These are phyloP conservation scores for Cyberlindnera meyerae DNA, from an alignment of 805 yeast genomes.

Conservation along the genomic window DNA sequence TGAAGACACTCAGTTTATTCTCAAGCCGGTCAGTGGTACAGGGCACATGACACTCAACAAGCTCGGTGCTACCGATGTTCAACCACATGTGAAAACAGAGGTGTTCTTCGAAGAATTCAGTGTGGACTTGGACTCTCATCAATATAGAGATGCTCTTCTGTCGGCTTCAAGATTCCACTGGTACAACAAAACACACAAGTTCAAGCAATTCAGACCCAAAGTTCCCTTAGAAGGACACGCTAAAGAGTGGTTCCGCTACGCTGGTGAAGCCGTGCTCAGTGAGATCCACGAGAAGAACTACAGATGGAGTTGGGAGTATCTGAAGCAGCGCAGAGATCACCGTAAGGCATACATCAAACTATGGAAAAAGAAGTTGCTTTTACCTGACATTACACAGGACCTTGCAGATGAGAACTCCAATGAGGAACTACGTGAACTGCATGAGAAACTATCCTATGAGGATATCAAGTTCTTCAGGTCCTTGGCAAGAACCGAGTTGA, in stretches of 20 bases:
- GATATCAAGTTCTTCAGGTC: constrained; percentile 84
- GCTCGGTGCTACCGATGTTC: constrained; percentile 59
- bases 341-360: constrained; percentile 60
- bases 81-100: constrained; percentile 69
- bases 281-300: constrained; percentile 80
- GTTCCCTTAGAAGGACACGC: constrained; percentile 55
- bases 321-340: constrained; percentile 66
- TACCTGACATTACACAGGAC: constrained; percentile 27
- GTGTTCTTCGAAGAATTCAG: constrained; percentile 85
- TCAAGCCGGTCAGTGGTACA: constrained; percentile 84
- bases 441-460: constrained; percentile 59
- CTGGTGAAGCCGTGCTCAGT: constrained; percentile 66
- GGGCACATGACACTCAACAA: constrained; percentile 83
- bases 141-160: constrained; percentile 76
- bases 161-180: constrained; percentile 79
- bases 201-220: constrained; percentile 64
- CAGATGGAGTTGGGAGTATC: constrained; percentile 85
- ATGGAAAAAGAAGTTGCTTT: constrained; percentile 57
- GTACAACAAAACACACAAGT: constrained; percentile 71
- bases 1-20: constrained; percentile 44
- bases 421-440: constrained; percentile 45
- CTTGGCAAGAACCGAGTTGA: constrained; percentile 61
- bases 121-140: constrained; percentile 77
- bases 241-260: constrained; percentile 74
- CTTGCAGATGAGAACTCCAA: constrained; percentile 34